Conservation (phyloP, 225 moss, liverwort and hornwort genomes). For the Ulota crispa region DNA sequence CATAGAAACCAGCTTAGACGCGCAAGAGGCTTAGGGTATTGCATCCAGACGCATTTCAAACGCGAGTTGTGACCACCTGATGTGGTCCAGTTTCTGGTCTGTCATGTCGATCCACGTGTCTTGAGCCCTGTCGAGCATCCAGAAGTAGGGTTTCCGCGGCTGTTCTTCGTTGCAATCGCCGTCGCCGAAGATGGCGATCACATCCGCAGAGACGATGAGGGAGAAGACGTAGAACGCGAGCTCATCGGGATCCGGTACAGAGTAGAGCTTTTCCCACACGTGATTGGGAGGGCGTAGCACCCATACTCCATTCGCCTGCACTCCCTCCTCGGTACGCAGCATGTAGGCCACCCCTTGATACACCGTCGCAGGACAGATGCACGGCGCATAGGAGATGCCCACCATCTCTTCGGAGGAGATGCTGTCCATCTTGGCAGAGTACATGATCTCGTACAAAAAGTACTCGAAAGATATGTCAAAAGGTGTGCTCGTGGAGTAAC, state of each 20-base stretch:
- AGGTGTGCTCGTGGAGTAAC: slow-evolving; percentile 14
- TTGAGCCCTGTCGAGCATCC: background rate
- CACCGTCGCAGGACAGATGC: slow-evolving; percentile 9
- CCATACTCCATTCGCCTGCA: slow-evolving; percentile 13
- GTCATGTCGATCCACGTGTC: slow-evolving; percentile 28
- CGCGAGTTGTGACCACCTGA: background rate
- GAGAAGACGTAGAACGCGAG: slow-evolving; percentile 24
- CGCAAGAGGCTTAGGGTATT: slow-evolving; percentile 1
- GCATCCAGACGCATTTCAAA: slow-evolving; percentile 35
- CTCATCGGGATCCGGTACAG: slow-evolving; percentile 18
- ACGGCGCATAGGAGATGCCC: background rate
- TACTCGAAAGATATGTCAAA: too few species aligned
- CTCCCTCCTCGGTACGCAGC: background rate
- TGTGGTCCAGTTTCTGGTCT: background rate
- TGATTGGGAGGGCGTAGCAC: slow-evolving; percentile 25
- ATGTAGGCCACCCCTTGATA: slow-evolving; percentile 32
- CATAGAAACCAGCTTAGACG: background rate
- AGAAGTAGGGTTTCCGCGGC: background rate
- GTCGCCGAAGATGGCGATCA: slow-evolving; percentile 18
- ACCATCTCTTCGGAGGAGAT: background rate
- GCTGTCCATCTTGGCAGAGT: too few species aligned
- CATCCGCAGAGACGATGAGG: slow-evolving; percentile 30
- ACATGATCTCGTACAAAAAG: background rate
- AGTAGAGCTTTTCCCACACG: slow-evolving; percentile 32
- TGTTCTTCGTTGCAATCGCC: too few species aligned